Base-by-base conservation (phyloP, 331 rosid species). In the Rhamnella rubrinervis region DNA sequence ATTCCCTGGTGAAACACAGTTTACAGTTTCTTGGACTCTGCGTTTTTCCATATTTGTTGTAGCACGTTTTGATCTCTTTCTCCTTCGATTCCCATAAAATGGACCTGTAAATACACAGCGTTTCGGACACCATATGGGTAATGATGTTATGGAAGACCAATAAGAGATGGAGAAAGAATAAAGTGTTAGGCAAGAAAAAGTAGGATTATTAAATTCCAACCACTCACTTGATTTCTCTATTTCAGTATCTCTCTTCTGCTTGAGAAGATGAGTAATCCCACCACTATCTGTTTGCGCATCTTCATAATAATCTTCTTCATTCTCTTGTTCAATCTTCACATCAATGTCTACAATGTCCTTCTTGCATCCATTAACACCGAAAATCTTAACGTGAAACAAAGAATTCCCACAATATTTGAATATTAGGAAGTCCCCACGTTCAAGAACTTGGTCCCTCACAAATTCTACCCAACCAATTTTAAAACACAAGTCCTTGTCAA, bases 301-400 rank as follows among this genome's bases (percentile, higher is more conserved):
- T 44, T 44, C 14, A 10, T 44, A 11, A 44, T 31, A 31, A 31
- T 44, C 49, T 44, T 8, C 47, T 40, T 40, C 25, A 10, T 40
- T 4, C 7, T 52, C 39, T 44, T 73, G 21, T 40, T 73, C 80
- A 0, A 50, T 2, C 41, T 68, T 47, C n/a, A 13, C 55, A 18
- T 14, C 46, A 20, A 17, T 4, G 12, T 21, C 17, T 35, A 35
- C n/a, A 1, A 11, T 2, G 31, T 20, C 71, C 61, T 76, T 76
- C 61, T 46, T 53, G 61, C 75, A 69, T 13, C 80, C 80, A 68
- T 76, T 55, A 64, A 51, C 37, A 55, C 80, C 41, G 63, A 76
- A 76, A 20, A 76, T 69, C 71, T 76, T 69, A 23, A 76, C 75
- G 40, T 56, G 53, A 57, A 76, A 76, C 60, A 44, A 15, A 23